Percentiles rank a stretch among this genome's conserved stretches.
Evolutionary conservation across 169 alveolate species (phyloP).

Genomic region (Plasmodium knowlesi): DNA sequence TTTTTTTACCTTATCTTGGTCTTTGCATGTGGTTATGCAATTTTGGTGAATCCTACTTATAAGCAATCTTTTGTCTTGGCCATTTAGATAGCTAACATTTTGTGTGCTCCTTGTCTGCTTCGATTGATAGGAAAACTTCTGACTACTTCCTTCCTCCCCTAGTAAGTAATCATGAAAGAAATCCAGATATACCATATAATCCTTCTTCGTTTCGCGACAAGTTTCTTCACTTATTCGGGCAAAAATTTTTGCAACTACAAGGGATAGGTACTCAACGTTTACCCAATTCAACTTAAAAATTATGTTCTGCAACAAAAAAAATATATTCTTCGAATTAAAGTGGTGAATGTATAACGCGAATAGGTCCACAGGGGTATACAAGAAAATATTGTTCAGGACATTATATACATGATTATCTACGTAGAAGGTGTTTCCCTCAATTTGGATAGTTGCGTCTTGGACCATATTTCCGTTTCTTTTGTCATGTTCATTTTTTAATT

Average conservation of each 20-base stretch:
- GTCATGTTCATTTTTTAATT: not conserved
- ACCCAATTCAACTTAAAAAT: conserved; percentile 21
- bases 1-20: conserved; percentile 24
- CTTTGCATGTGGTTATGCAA: not conserved
- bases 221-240: conserved; percentile 6
- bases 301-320: conserved; percentile 36
- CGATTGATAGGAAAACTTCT: not conserved
- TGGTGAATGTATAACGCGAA: conserved; percentile 41
- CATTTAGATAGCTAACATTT: not conserved
- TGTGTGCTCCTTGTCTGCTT: not conserved
- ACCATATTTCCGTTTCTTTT: not conserved
- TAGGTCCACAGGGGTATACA: conserved; percentile 60
- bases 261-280: conserved; percentile 22
- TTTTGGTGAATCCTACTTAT: conserved; percentile 12
- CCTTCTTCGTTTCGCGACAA: conserved; percentile 23
- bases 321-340: conserved; percentile 26
- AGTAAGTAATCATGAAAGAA: conserved; percentile 48
- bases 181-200: conserved; percentile 14
- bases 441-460: not conserved
- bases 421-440: conserved; percentile 15
- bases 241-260: conserved; percentile 30
- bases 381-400: conserved; percentile 9
- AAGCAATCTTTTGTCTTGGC: conserved; percentile 18
- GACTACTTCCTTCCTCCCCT: conserved; percentile 28
- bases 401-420: conserved; percentile 42